Evolutionary conservation across 2,329 filamentous ascomycete species (phyloP).

Genomic region (Tolypocladium sp.): DNA sequence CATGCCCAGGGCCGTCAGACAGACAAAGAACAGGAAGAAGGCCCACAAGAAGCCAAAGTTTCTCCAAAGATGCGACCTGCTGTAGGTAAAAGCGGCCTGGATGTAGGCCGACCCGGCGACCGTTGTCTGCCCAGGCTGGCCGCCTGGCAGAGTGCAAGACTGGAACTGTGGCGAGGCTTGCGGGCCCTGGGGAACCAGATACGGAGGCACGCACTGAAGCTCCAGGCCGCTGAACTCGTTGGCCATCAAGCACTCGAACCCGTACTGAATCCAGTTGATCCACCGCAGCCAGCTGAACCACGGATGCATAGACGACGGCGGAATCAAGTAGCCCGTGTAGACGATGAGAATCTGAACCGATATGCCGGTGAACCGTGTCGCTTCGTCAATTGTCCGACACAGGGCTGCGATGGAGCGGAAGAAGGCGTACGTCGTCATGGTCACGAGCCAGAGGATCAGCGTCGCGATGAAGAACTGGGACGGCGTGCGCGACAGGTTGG

Average conservation of each 20-base stretch:
- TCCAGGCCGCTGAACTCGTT: conserved; percentile 52
- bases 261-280: conserved; percentile 60
- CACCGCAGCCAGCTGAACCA: conserved; percentile 62
- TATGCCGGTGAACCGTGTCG: conserved; percentile 48
- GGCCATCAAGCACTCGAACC: conserved; percentile 57
- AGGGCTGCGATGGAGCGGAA: conserved; percentile 51
- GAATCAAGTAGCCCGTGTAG: conserved; percentile 58
- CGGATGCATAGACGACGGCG: conserved; percentile 42
- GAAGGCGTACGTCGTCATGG: conserved; percentile 47
- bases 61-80: conserved; percentile 54
- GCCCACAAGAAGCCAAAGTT: conserved; percentile 74
- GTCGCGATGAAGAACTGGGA: conserved; percentile 60
- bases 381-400: conserved; percentile 52
- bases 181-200: conserved; percentile 44
- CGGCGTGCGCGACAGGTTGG: conserved; percentile 55
- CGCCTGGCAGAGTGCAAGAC: conserved; percentile 41
- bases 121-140: conserved; percentile 32
- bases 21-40: conserved; percentile 65
- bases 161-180: conserved; percentile 27
- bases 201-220: conserved; percentile 49
- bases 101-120: conserved; percentile 51
- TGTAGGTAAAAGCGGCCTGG: conserved; percentile 42
- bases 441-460: conserved; percentile 50
- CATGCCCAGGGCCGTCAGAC: conserved; percentile 60
- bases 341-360: conserved; percentile 56